Conservation (phyloP, 2,329 filamentous ascomycete species). For the Leptosphaerulina australis region DNA sequence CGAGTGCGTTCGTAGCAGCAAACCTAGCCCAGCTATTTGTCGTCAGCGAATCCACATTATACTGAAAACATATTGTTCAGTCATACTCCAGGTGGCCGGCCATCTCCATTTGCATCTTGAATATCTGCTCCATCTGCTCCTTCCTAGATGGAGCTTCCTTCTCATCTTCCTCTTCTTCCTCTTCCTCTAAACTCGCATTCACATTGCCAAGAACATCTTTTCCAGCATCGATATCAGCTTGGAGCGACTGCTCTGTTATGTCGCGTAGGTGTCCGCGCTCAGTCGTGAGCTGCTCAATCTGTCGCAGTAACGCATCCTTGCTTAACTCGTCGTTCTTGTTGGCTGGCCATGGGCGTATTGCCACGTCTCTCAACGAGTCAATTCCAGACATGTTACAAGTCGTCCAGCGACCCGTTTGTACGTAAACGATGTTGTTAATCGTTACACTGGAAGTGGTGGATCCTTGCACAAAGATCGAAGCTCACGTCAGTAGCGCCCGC, state of each 20-base stretch:
- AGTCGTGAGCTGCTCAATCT: slow-evolving; percentile 78
- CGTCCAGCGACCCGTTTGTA: slow-evolving; percentile 1
- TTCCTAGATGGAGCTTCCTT: slow-evolving; percentile 47
- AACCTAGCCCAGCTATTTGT: slow-evolving; percentile 37
- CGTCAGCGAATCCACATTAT: slow-evolving; percentile 25
- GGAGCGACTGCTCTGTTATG: slow-evolving; percentile 75
- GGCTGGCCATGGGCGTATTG: slow-evolving; percentile 68
- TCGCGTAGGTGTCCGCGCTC: slow-evolving; percentile 83
- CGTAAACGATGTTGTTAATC: slow-evolving; percentile 1
- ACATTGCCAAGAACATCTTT: slow-evolving; percentile 51
- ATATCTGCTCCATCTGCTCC: slow-evolving; percentile 49
- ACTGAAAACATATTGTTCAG: slow-evolving; percentile 59
- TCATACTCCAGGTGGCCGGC: slow-evolving; percentile 48
- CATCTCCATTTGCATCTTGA: slow-evolving; percentile 51
- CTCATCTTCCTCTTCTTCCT: slow-evolving; percentile 52
- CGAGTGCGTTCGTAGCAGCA: slow-evolving; percentile 41
- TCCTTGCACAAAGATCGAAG: slow-evolving; percentile 28
- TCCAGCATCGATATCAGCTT: slow-evolving; percentile 66
- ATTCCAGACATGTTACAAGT: slow-evolving; percentile 29
- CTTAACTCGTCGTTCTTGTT: slow-evolving; percentile 58
- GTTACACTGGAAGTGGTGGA: slow-evolving; percentile 10
- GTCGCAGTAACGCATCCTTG: slow-evolving; percentile 63
- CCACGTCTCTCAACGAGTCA: slow-evolving; percentile 53
- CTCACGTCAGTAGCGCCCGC: slow-evolving; percentile 22
- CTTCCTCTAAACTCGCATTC: slow-evolving; percentile 53